These are phyloP conservation scores for Cucurbita moschata DNA, from an alignment of 306 rosid genomes.

Conservation along the genomic window DNA sequence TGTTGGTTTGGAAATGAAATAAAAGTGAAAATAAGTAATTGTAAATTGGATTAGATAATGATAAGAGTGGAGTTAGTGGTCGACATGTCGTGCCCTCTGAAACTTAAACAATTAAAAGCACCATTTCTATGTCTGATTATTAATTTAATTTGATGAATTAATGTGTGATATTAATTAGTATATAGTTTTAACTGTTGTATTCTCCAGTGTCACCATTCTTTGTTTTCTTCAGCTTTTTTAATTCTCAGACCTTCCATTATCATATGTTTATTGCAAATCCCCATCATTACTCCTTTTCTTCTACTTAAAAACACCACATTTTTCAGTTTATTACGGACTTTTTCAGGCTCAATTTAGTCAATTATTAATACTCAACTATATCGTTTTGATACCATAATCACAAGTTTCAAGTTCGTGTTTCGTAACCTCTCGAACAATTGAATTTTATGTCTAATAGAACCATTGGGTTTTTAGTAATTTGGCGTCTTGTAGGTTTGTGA, in stretches of 20 bases:
- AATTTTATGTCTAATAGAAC: too few relatives aligned
- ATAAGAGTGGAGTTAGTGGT: neutral
- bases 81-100: slow-evolving; percentile 6
- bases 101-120: neutral
- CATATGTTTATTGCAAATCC: neutral
- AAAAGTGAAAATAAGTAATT: neutral
- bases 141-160: neutral
- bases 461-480: too few relatives aligned
- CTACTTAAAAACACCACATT: neutral
- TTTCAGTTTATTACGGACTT: neutral
- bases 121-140: too few relatives aligned
- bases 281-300: slow-evolving; percentile 3
- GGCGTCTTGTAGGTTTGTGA: too few relatives aligned
- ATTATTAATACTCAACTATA: too few relatives aligned
- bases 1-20: too few relatives aligned
- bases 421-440: too few relatives aligned
- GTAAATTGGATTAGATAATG: slow-evolving; percentile 2
- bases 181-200: neutral
- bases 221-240: slow-evolving; percentile 15
- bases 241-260: neutral
- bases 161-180: neutral
- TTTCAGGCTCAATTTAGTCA: neutral
- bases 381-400: too few relatives aligned
- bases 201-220: slow-evolving; percentile 20
- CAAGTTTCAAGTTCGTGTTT: too few relatives aligned